Evolutionary conservation across 352 stramenopile genomes (phyloP).

Genomic region (Phytophthora pinifolia): DNA sequence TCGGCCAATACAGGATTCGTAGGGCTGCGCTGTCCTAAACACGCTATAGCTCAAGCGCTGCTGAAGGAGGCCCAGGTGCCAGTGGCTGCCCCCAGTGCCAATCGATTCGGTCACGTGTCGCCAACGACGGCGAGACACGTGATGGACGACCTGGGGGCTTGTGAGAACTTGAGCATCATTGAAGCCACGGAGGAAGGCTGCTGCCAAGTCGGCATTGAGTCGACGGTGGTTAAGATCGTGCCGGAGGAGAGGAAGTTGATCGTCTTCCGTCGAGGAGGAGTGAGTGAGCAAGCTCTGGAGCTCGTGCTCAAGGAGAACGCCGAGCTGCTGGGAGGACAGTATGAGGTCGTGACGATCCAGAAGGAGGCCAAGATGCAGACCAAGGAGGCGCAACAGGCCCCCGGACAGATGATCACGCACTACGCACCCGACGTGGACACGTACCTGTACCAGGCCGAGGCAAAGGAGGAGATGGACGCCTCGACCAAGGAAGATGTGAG

Average conservation of each 20-base stretch:
- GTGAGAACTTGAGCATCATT: conserved; percentile 88
- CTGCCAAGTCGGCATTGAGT: conserved; percentile 94
- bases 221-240: conserved; percentile 92
- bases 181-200: conserved; percentile 52
- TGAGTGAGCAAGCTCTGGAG: conserved; percentile 72
- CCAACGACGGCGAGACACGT: conserved; percentile 96
- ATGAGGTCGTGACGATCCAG: conserved; percentile 70
- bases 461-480: conserved; percentile 37
- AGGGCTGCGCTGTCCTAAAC: conserved; percentile 93
- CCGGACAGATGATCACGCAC: conserved; percentile 96
- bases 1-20: conserved; percentile 97
- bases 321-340: conserved; percentile 37
- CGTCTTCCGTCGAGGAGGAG: conserved; percentile 86
- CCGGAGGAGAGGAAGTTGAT: conserved; percentile 75
- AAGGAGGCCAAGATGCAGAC: conserved; percentile 65
- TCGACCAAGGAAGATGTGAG: conserved; percentile 31
- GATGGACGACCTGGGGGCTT: conserved; percentile 94
- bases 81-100: conserved; percentile 97
- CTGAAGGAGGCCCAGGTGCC: conserved; percentile 91
- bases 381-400: conserved; percentile 85
- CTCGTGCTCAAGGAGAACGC: conserved; percentile 56
- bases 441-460: conserved; percentile 70
- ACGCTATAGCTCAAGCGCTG: conserved; percentile 91
- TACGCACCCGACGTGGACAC: conserved; percentile 96
- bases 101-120: conserved; percentile 98